Percentiles rank a stretch among this genome's conserved stretches.
Conservation (phyloP, 768 basidiomycete genomes). For the Candolleomyces eurysporus region DNA sequence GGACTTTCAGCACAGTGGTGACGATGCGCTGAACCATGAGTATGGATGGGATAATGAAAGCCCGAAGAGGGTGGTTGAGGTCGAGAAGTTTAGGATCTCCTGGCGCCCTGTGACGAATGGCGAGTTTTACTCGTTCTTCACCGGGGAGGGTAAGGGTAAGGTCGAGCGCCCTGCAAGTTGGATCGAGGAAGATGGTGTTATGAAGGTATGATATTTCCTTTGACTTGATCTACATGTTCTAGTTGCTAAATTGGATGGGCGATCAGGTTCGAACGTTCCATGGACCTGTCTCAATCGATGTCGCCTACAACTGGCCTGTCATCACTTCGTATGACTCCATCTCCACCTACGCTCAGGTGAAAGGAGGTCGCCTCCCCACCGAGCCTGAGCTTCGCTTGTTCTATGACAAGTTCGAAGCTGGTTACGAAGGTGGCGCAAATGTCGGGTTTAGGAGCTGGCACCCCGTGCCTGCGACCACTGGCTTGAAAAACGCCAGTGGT, state of each 20-base stretch:
- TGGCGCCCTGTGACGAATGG: conserved; percentile 88
- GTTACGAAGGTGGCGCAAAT: conserved; percentile 78
- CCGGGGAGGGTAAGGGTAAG: conserved; percentile 38
- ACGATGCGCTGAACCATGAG: conserved; percentile 51
- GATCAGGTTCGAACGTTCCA: conserved; percentile 79
- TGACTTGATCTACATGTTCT: background rate
- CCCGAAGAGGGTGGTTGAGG: conserved; percentile 58
- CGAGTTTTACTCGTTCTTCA: conserved; percentile 74
- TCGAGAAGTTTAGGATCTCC: conserved; percentile 72
- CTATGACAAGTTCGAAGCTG: conserved; percentile 68
- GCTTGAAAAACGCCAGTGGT: conserved; percentile 45
- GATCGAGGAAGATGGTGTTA: conserved; percentile 51
- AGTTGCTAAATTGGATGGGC: background rate
- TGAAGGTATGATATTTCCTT: conserved; percentile 38
- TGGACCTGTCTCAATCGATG: conserved; percentile 74
- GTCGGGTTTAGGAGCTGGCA: conserved; percentile 93
- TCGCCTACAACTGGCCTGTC: conserved; percentile 86
- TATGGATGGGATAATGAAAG: conserved; percentile 97
- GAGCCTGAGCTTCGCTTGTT: conserved; percentile 85
- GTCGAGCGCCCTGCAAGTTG: conserved; percentile 70
- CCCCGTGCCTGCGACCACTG: conserved; percentile 78
- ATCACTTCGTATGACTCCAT: conserved; percentile 76
- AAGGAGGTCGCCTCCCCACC: conserved; percentile 93
- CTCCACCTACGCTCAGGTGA: conserved; percentile 74
- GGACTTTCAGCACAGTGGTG: conserved; percentile 48